Percentiles rank a stretch among this genome's conserved stretches.
phyloP scores from a whole-genome alignment of 176 grass and related monocot genomes.

The Bothriochloa decipiens region DNA sequence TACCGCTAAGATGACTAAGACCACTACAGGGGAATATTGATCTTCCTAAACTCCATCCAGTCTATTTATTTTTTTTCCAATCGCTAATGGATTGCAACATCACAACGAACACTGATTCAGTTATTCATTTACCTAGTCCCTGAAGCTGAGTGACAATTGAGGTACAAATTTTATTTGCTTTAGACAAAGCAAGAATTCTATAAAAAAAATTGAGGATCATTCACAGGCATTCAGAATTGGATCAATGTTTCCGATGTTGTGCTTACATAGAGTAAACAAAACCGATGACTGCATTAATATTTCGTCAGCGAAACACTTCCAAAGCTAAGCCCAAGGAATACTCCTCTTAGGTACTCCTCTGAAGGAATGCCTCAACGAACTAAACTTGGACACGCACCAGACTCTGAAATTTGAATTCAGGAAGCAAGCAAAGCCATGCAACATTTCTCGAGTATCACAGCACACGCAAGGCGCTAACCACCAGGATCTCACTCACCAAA shows the following conservation, averaged over 20 bases:
- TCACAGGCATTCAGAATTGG: not conserved
- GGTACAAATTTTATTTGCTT: conserved; percentile 20
- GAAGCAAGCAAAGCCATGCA: not conserved
- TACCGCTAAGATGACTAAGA: not conserved
- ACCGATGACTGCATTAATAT: not conserved
- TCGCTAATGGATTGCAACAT: conserved; percentile 29
- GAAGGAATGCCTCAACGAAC: not conserved
- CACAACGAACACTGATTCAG: conserved; percentile 28
- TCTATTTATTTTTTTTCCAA: conserved; percentile 27
- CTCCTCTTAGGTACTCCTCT: not conserved
- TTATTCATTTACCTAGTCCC: conserved; percentile 44
- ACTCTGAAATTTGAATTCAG: not conserved
- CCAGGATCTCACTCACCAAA: conserved; percentile 16
- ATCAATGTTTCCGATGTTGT: not conserved
- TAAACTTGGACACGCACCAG: not conserved
- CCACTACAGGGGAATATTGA: conserved; percentile 10
- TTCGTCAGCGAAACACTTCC: not conserved
- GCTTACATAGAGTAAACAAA: not conserved
- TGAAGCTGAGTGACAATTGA: not conserved
- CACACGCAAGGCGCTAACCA: not conserved
- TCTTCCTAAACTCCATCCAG: not conserved
- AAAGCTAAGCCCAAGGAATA: not conserved
- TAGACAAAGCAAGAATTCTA: conserved; percentile 21
- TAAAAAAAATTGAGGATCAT: not conserved
- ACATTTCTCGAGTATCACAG: not conserved